Evolutionary conservation across 192 early-diverging fungal genomes (phyloP), one percentile per base, ranked within the genome.

Genomic region (Backusella westeae): DNA sequence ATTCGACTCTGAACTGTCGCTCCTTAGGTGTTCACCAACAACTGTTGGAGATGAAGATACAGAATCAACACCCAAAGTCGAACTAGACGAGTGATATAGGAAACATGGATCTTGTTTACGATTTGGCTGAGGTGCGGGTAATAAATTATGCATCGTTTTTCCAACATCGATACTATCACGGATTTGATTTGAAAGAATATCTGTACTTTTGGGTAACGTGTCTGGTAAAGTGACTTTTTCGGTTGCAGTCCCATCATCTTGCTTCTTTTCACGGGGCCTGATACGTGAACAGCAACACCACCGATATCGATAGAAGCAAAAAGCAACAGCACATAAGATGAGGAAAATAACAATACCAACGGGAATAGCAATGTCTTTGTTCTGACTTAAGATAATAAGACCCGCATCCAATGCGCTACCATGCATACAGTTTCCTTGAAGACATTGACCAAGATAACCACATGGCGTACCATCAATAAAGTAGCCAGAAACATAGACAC

Each of bases 381-480:
- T 72, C n/a, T 82, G 76, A 34, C 80, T 69, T 32, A 74, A 19
- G 81, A 83, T 80, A 9, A 23, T n/a, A 34, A 67, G 32, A 34
- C 29, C 26, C 19, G 34, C 36, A 69, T 19, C 39, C 19, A 29
- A 10, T 44, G 29, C 23, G 17, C 23, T 44, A 4, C 26, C 71
- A 26, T 38, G 15, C 1, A 9, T 26, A 49, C 87, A 89, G 7
- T 79, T 84, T 1, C 92, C 91, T 14, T 84, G 80, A 26, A 82
- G 76, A 77, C 91, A 94, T 19, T 72, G 75, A 34, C 93, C 93
- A 44, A 81, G 83, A 77, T 86, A 83, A 29, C 91, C 93, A 73
- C 93, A 94, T 15, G 89, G 83, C 0, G 90, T 89, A 38, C 91
- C 93, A 39, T 94, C 92, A 6, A 90, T 80, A 69, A 94, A 93